Percentiles rank a stretch among this genome's conserved stretches.
These are phyloP conservation scores for Fraxinus americana DNA, from an alignment of 257 asterid genomes.

Conservation along the genomic window DNA sequence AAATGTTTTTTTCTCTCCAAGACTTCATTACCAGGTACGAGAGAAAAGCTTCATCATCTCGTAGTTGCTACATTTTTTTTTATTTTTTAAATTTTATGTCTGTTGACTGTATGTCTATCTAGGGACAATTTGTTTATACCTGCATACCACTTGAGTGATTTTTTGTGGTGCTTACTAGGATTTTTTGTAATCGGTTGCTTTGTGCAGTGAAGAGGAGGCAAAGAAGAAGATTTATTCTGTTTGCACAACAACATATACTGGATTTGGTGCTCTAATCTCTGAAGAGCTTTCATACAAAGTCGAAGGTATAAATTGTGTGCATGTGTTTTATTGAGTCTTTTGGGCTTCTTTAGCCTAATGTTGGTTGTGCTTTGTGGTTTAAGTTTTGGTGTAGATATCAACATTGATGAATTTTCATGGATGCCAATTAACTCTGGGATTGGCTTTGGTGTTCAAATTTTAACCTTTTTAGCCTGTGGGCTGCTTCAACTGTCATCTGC, in stretches of 20 bases:
- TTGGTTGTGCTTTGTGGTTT: not conserved
- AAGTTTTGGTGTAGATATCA: slow-evolving; percentile 4
- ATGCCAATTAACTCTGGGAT: not conserved
- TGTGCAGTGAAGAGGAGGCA: slow-evolving; percentile 94
- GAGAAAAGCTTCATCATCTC: not conserved
- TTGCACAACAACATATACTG: slow-evolving; percentile 78
- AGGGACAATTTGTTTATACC: not conserved
- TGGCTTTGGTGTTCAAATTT: slow-evolving; percentile 7
- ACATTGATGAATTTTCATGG: slow-evolving; percentile 1
- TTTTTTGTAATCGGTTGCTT: slow-evolving; percentile 20
- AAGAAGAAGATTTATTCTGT: slow-evolving; percentile 89
- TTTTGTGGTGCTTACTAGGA: not conserved
- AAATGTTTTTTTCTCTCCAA: not conserved
- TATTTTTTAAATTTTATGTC: not conserved
- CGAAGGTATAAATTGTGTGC: slow-evolving; percentile 53
- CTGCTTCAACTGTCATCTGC: not conserved
- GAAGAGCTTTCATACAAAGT: slow-evolving; percentile 89
- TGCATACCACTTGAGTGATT: not conserved
- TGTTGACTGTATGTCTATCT: not conserved
- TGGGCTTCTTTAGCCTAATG: slow-evolving; percentile 3
- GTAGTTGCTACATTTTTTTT: not conserved
- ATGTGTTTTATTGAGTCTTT: not conserved
- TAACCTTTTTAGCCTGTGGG: not conserved
- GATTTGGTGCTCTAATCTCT: slow-evolving; percentile 82
- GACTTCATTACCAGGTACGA: not conserved